Percentiles rank a stretch among this genome's conserved stretches.
These are phyloP conservation scores for Microdochium bolleyi DNA, from an alignment of 2,329 filamentous ascomycete genomes.

Conservation along the genomic window DNA sequence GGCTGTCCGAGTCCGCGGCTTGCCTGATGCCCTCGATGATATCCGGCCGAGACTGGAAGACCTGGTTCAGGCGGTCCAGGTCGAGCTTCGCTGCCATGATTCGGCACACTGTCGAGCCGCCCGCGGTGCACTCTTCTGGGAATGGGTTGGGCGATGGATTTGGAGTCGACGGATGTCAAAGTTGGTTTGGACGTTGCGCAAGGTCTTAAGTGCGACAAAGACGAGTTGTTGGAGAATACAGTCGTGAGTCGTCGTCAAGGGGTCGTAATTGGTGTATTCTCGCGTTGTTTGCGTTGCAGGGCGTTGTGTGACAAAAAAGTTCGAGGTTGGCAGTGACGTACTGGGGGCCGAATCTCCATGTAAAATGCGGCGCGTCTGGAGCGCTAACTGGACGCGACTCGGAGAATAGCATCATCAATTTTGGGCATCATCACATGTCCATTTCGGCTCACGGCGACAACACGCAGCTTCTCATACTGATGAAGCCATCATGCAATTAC, in stretches of 20 bases:
- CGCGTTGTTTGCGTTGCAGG: background rate
- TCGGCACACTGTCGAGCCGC: background rate
- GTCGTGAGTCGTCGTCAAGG: too few relatives aligned
- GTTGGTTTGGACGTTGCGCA: too few relatives aligned
- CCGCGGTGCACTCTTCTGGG: conserved; percentile 2
- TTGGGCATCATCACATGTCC: too few relatives aligned
- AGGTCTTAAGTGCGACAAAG: too few relatives aligned
- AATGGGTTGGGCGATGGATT: background rate
- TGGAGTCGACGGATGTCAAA: too few relatives aligned
- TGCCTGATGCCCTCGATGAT: conserved; percentile 44
- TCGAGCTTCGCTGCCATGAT: conserved; percentile 39
- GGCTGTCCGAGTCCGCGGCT: conserved; percentile 43
- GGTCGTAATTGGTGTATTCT: too few relatives aligned
- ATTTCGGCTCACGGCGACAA: too few relatives aligned
- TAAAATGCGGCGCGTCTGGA: background rate
- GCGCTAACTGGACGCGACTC: background rate
- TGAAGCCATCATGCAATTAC: too few relatives aligned
- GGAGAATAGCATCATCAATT: background rate
- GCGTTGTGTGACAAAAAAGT: background rate
- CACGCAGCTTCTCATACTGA: too few relatives aligned
- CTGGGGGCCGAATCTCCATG: background rate
- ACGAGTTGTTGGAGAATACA: too few relatives aligned
- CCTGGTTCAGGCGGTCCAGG: conserved; percentile 36
- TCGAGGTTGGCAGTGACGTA: background rate
- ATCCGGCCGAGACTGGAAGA: conserved; percentile 49